Evolutionary conservation across 345 rosid species (phyloP).

Genomic region (rapeseed (Brassica napus)): DNA sequence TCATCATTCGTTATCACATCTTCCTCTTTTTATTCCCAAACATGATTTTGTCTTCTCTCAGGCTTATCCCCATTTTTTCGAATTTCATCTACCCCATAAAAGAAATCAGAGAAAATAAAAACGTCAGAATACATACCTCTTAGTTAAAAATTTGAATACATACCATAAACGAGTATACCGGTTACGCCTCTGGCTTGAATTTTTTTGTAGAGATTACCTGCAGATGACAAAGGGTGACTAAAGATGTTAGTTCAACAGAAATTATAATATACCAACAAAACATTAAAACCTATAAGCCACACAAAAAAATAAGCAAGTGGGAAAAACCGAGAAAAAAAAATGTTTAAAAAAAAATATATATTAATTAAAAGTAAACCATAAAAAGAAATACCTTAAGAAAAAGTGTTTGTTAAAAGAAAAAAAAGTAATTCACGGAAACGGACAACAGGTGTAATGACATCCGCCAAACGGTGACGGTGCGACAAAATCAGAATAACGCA

Average conservation of each 20-base stretch:
- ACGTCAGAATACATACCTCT: neutral
- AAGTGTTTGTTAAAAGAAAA: neutral
- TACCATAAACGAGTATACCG: slow-evolving; percentile 15
- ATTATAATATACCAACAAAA: neutral
- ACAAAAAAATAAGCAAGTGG: neutral
- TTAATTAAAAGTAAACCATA: neutral
- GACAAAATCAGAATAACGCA: neutral
- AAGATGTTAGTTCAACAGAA: slow-evolving; percentile 11
- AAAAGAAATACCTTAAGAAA: neutral
- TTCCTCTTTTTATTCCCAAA: slow-evolving; percentile 15
- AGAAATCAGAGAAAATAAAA: neutral
- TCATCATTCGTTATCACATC: slow-evolving; percentile 27
- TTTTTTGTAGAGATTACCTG: slow-evolving; percentile 8
- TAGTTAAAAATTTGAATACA: neutral
- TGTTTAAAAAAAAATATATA: neutral
- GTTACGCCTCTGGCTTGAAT: slow-evolving; percentile 1
- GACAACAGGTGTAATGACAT: slow-evolving; percentile 8
- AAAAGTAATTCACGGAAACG: neutral
- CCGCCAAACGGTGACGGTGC: slow-evolving; percentile 14
- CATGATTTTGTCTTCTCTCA: slow-evolving; percentile 31
- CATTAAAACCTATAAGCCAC: neutral
- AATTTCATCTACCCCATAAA: slow-evolving; percentile 6
- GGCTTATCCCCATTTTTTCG: slow-evolving; percentile 26
- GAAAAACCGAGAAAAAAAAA: neutral
- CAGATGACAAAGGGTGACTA: neutral